These are phyloP conservation scores for Zizania latifolia DNA, from an alignment of 176 grass and related monocot species.

Conservation along the genomic window DNA sequence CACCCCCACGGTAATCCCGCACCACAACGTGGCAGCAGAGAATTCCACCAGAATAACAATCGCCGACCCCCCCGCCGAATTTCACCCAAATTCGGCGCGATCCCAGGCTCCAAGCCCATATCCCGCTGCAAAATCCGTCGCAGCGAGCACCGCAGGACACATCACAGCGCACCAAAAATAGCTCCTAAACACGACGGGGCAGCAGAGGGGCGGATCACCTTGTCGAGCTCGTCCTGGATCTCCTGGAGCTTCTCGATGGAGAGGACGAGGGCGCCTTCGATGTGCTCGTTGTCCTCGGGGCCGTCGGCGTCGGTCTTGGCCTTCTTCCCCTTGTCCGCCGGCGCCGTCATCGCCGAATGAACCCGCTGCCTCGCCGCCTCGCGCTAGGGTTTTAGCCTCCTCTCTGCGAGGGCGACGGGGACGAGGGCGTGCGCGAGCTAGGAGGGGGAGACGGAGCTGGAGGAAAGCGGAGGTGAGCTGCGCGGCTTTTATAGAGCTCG, in stretches of 20 bases:
- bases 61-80: background rate
- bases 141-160: background rate
- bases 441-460: constrained; percentile 39
- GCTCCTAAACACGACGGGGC: background rate
- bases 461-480: background rate
- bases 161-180: background rate
- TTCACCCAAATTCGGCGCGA: background rate
- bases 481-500: constrained; percentile 27
- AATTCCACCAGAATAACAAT: background rate
- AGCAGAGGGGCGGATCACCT: constrained; percentile 32
- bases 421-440: background rate
- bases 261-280: constrained; percentile 63
- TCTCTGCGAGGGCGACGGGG: constrained; percentile 6
- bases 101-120: background rate
- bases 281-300: constrained; percentile 62
- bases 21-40: background rate
- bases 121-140: background rate
- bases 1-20: background rate
- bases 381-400: constrained; percentile 59
- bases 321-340: constrained; percentile 80
- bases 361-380: constrained; percentile 4
- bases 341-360: constrained; percentile 33
- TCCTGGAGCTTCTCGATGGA: constrained; percentile 86
- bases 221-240: constrained; percentile 87
- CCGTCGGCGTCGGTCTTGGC: constrained; percentile 50